phyloP scores from a whole-genome alignment of 495 filamentous ascomycete genomes.

The Aspergillus wentii region DNA sequence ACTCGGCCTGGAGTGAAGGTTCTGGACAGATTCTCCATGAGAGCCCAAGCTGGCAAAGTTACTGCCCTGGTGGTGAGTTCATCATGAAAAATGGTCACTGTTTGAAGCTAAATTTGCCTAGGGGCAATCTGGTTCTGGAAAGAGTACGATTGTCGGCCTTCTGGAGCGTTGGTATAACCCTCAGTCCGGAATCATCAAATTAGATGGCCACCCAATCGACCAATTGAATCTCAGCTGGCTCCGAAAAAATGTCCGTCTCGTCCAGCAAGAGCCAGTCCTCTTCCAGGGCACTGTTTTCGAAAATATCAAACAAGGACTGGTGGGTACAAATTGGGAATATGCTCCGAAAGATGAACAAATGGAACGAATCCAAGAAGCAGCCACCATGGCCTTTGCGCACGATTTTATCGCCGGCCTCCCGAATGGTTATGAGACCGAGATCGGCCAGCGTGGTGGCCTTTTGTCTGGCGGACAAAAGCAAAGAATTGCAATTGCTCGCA shows the following conservation, averaged over 20 bases:
- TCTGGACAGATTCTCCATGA: slow-evolving; percentile 41
- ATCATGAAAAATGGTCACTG: slow-evolving; percentile 1
- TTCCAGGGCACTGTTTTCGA: slow-evolving; percentile 75
- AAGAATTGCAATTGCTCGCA: slow-evolving; percentile 72
- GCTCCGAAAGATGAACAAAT: slow-evolving; percentile 42
- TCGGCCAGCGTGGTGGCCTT: slow-evolving; percentile 80
- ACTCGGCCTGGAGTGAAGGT: slow-evolving; percentile 47
- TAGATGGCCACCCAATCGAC: slow-evolving; percentile 70
- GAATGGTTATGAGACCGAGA: slow-evolving; percentile 65
- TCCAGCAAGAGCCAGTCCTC: slow-evolving; percentile 37
- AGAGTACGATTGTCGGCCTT: slow-evolving; percentile 81
- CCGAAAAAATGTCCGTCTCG: slow-evolving; percentile 73
- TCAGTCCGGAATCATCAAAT: slow-evolving; percentile 59
- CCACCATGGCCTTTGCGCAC: slow-evolving; percentile 55
- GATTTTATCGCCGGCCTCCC: slow-evolving; percentile 33
- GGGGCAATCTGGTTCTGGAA: slow-evolving; percentile 73
- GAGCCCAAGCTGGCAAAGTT: slow-evolving; percentile 37
- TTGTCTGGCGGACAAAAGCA: slow-evolving; percentile 92
- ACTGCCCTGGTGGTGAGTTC: slow-evolving; percentile 37
- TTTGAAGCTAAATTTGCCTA: too few species aligned
- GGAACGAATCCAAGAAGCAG: slow-evolving; percentile 45
- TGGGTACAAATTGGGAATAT: slow-evolving; percentile 58
- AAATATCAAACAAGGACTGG: slow-evolving; percentile 74
- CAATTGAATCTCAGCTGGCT: slow-evolving; percentile 78
- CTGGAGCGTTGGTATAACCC: slow-evolving; percentile 85